Conservation (phyloP, 768 basidiomycete genomes). For the Trametes sanguinea region DNA sequence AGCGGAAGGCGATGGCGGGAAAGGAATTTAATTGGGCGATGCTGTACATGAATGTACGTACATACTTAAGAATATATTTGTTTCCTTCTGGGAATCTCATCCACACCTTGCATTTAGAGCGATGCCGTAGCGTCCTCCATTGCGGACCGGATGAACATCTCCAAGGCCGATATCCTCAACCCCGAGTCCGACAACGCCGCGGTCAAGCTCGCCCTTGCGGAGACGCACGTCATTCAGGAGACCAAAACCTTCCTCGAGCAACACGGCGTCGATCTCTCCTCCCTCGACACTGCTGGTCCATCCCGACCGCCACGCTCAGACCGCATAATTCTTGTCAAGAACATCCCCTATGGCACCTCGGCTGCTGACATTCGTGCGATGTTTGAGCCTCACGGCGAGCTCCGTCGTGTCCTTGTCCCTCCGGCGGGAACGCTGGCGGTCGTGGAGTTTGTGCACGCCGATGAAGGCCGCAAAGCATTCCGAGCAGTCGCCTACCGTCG, state of each 20-base stretch:
- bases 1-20: slow-evolving; percentile 67
- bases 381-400: slow-evolving; percentile 73
- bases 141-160: slow-evolving; percentile 83
- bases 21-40: slow-evolving; percentile 92
- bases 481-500: slow-evolving; percentile 83
- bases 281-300: slow-evolving; percentile 47
- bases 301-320: slow-evolving; percentile 55
- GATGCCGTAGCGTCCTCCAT: slow-evolving; percentile 93
- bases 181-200: slow-evolving; percentile 81
- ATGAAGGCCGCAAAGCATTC: slow-evolving; percentile 76
- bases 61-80: slow-evolving; percentile 30
- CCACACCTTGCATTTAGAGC: slow-evolving; percentile 50
- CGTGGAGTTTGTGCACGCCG: slow-evolving; percentile 76
- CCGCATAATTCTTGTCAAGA: slow-evolving; percentile 90
- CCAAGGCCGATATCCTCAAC: slow-evolving; percentile 87
- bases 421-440: slow-evolving; percentile 93
- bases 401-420: slow-evolving; percentile 77
- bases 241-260: slow-evolving; percentile 88
- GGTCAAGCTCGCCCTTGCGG: slow-evolving; percentile 93
- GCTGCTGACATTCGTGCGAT: slow-evolving; percentile 73
- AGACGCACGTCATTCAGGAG: slow-evolving; percentile 94
- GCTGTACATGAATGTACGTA: slow-evolving; percentile 95
- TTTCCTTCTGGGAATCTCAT: not conserved
- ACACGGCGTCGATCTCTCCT: slow-evolving; percentile 64
- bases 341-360: slow-evolving; percentile 91